A percentile compares a stretch with the other conserved stretches of the same genome.
These are phyloP conservation scores for Triticum dicoccoides DNA, from an alignment of 176 grass and related monocot genomes.

Conservation along the genomic window DNA sequence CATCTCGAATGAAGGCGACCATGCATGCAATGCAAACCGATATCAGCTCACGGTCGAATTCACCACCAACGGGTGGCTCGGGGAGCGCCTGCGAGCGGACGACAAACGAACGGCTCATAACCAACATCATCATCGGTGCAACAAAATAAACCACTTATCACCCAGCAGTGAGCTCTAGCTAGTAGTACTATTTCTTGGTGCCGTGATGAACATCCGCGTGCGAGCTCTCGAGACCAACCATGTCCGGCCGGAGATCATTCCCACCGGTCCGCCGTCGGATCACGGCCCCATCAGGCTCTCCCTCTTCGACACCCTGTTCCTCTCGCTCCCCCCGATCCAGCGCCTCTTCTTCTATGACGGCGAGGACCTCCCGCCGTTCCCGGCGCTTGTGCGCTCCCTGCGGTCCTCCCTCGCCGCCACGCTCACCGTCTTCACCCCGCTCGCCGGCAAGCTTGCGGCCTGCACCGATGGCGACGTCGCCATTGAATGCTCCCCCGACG, in stretches of 20 bases:
- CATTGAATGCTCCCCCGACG: constrained; percentile 27
- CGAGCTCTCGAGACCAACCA: constrained; percentile 7
- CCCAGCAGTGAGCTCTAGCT: neutral
- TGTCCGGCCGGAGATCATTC: neutral
- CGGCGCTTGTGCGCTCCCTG: neutral
- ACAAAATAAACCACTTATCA: neutral
- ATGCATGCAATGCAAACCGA: too few relatives aligned
- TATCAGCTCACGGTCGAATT: too few relatives aligned
- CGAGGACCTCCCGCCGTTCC: neutral
- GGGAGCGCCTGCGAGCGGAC: too few relatives aligned
- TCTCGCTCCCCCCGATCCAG: neutral
- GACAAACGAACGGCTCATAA: too few relatives aligned
- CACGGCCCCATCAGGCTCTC: constrained; percentile 6
- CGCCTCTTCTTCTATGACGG: constrained; percentile 29
- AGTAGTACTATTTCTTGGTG: neutral
- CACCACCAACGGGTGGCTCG: too few relatives aligned
- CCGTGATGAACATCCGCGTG: neutral
- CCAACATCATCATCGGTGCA: neutral
- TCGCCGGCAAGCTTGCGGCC: constrained; percentile 7
- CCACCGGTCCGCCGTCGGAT: too few relatives aligned
- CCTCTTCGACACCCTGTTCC: constrained; percentile 14
- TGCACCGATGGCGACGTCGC: neutral
- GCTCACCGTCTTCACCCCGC: constrained; percentile 13
- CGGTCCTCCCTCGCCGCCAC: constrained; percentile 20
- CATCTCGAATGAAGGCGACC: too few relatives aligned